Evolutionary conservation across 306 rosid species (phyloP), one percentile per base, ranked within the genome.

Genomic region (Luffa aegyptiaca): DNA sequence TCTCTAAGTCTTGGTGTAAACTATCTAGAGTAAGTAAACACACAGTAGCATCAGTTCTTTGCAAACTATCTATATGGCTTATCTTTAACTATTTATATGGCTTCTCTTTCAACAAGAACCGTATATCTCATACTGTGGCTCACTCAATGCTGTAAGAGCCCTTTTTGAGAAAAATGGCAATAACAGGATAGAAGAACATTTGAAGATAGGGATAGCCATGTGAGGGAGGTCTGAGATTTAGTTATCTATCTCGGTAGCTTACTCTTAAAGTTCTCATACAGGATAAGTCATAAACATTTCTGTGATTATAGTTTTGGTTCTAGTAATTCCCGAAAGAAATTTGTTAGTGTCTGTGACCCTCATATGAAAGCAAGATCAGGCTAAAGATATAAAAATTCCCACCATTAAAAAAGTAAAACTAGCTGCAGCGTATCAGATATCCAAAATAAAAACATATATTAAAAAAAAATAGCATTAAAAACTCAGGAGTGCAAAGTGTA

Each of bases 401-500:
- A 75, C 35, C 8, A 57, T 36, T 0, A 52, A 52, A 33, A 10
- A 21, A 8, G 56, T 20, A 20, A 45, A 76, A 20, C 39, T 76
- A 37, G 36, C 5, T 5, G 35, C 39, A 37, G 48, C 12, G 37
- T 31, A 77, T 52, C 48, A 41, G 74, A 36, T 76, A 56, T 55
- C 51, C 5, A 37, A 55, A 55, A 20, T 26, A 21, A 42, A 70
- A 26, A 26, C 0, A 26, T 26, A 26, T 26, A 26, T 26, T n/a
- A n/a, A n/a, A n/a, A 46, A 18, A 69, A 44, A 56, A 33, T 33
- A 7, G 31, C 26, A 81, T 37, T 63, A 11, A 26, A 76, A 45
- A 71, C 79, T 48, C 31, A 11, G 7, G 21, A 73, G 58, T 76
- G 59, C 80, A 76, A 78, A 66, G 39, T 20, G 75, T 33, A 20